A percentile compares a stretch with the other conserved stretches of the same genome.
Conservation (phyloP, 352 stramenopile genomes). For the Phytophthora kernoviae region DNA sequence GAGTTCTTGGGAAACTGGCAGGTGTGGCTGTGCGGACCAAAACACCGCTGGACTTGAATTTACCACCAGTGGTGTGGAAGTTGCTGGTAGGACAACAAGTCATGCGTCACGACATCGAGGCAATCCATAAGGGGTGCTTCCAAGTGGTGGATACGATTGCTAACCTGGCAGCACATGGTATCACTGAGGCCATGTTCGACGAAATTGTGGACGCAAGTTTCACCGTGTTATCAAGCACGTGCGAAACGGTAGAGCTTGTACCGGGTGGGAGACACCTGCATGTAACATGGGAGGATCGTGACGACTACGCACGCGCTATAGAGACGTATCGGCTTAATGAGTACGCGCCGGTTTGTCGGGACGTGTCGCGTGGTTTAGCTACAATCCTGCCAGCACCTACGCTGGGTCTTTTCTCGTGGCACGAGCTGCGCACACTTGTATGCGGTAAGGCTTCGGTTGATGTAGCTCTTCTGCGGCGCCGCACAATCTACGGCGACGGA, state of each 20-base stretch:
- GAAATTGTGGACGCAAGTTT: conserved; percentile 93
- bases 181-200: conserved; percentile 88
- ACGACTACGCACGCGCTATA: conserved; percentile 80
- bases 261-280: conserved; percentile 78
- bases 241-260: conserved; percentile 79
- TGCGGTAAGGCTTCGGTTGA: conserved; percentile 91
- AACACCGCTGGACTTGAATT: conserved; percentile 91
- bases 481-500: conserved; percentile 91
- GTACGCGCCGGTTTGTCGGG: conserved; percentile 74
- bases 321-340: conserved; percentile 82
- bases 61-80: conserved; percentile 94
- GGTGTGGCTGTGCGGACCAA: conserved; percentile 93
- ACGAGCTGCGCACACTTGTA: conserved; percentile 88
- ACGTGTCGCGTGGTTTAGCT: conserved; percentile 79
- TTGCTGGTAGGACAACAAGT: conserved; percentile 86
- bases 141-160: conserved; percentile 91
- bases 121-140: conserved; percentile 84
- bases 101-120: conserved; percentile 79
- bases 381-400: conserved; percentile 87
- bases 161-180: conserved; percentile 75
- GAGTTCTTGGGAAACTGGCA: conserved; percentile 96
- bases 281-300: conserved; percentile 91
- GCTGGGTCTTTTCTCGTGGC: conserved; percentile 87
- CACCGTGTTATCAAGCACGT: conserved; percentile 83
- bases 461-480: conserved; percentile 79